Conservation (phyloP, 2,329 filamentous ascomycete species). For the Hymenoscyphus fraxineus region DNA sequence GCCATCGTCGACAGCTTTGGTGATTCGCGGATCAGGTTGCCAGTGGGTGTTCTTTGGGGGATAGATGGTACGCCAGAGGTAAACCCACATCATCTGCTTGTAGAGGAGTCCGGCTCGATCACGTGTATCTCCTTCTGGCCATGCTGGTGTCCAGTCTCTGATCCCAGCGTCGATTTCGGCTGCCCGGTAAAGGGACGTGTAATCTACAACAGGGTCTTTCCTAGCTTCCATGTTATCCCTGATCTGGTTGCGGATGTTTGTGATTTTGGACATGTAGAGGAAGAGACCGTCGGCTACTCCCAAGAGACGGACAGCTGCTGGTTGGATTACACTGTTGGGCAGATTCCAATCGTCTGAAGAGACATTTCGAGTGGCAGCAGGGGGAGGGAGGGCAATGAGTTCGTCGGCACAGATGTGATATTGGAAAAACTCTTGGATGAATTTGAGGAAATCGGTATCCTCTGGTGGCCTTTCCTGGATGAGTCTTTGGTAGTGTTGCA, state of each 20-base stretch:
- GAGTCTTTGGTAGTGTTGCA: conserved; percentile 70
- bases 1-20: conserved; percentile 53
- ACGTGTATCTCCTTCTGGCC: conserved; percentile 55
- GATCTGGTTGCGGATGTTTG: conserved; percentile 70
- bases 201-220: conserved; percentile 67
- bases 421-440: conserved; percentile 74
- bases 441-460: conserved; percentile 68
- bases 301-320: conserved; percentile 51
- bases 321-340: conserved; percentile 25
- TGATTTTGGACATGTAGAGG: conserved; percentile 73
- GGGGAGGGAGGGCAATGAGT: conserved; percentile 46
- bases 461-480: conserved; percentile 59
- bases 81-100: conserved; percentile 64
- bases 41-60: conserved; percentile 43
- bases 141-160: conserved; percentile 66
- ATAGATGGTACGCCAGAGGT: conserved; percentile 58
- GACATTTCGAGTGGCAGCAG: conserved; percentile 31
- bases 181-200: conserved; percentile 66
- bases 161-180: conserved; percentile 73
- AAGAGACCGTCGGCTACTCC: conserved; percentile 83
- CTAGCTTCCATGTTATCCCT: conserved; percentile 60
- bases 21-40: conserved; percentile 46
- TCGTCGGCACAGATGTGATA: conserved; percentile 72
- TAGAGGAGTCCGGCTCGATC: conserved; percentile 55
- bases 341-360: conserved; percentile 28